Evolutionary conservation across 192 early-diverging fungal species (phyloP), one percentile per base, ranked within the genome.

Genomic region (Mortierella claussenii): DNA sequence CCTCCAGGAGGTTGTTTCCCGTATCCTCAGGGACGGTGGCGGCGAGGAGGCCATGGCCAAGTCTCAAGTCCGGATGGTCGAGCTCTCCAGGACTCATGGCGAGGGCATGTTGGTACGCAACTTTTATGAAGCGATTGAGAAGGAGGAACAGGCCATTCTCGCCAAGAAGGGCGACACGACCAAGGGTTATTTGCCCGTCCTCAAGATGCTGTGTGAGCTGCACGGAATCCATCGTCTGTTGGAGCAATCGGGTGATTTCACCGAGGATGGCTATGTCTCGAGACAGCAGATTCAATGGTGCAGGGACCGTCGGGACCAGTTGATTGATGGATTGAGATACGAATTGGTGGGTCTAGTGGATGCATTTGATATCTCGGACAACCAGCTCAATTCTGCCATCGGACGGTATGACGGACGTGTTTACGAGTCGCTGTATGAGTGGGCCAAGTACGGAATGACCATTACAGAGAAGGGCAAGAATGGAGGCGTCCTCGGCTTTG

Each of bases 341-440:
- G 89, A 95, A 57, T 83, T 90, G 21, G 83, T 96, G 65, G 84
- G 90, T 8, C 70, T 93, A n/a, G 92, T 92, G n/a, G 94, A 96
- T 67, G 86, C 92, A 17, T 95, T 92, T 67, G 92, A 91, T 54
- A 88, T 90, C 80, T 87, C 92, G 23, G 94, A 96, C 80, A 93
- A 92, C 67, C 83, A 92, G 30, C 78, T 96, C 68, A 93, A 90
- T 81, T 92, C 92, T 58, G 93, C 94, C 6, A 80, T 96, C 17
- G 94, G 94, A n/a, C 85, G 92, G 53, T 90, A 87, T 69, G 93
- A 95, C 64, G 94, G 94, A 64, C 83, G 93, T 60, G 87, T 93
- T 12, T 94, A 92, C 73, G 90, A 89, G 63, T 80, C 87, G 52
- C 90, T 89, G 52, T 85, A 87, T 33, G 80, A 89, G 61, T 78